Conservation (phyloP, 1,284 basidiomycete genomes). For the Rhodotorula sp. region DNA sequence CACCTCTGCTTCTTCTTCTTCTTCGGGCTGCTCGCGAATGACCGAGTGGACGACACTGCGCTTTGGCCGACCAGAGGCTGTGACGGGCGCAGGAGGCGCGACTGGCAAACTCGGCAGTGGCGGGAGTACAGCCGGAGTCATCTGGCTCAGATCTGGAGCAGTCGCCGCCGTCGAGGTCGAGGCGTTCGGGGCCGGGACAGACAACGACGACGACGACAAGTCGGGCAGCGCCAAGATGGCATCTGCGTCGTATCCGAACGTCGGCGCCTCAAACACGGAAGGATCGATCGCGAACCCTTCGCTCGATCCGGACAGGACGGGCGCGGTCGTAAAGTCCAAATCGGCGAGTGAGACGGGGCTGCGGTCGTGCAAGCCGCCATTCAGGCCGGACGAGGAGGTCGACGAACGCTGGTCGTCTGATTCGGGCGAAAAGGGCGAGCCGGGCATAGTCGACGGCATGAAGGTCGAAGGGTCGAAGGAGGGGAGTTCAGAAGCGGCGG, state of each 20-base stretch:
- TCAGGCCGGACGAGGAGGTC: conserved; percentile 23
- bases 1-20: not conserved
- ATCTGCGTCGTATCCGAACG: not conserved
- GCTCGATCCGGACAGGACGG: not conserved
- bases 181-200: too few relatives aligned
- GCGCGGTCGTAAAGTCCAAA: conserved; percentile 18
- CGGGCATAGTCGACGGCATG: conserved; percentile 33
- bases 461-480: conserved; percentile 33
- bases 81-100: conserved; percentile 4
- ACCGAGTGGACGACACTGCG: conserved; percentile 23
- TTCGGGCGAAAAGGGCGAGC: conserved; percentile 37
- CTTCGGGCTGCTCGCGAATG: conserved; percentile 7
- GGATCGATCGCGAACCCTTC: conserved; percentile 35
- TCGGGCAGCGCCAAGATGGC: not conserved
- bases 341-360: conserved; percentile 34
- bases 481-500: not conserved
- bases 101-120: conserved; percentile 1
- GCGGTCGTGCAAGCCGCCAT: conserved; percentile 18
- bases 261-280: conserved; percentile 19
- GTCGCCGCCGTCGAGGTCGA: not conserved
- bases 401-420: conserved; percentile 17
- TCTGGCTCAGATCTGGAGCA: not conserved
- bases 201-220: not conserved
- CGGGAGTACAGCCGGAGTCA: conserved; percentile 9
- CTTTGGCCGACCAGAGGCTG: conserved; percentile 25